A percentile compares a stretch with the other conserved stretches of the same genome.
Evolutionary conservation across 345 rosid genomes (phyloP).

Genomic region (Pugionium dolabratum): DNA sequence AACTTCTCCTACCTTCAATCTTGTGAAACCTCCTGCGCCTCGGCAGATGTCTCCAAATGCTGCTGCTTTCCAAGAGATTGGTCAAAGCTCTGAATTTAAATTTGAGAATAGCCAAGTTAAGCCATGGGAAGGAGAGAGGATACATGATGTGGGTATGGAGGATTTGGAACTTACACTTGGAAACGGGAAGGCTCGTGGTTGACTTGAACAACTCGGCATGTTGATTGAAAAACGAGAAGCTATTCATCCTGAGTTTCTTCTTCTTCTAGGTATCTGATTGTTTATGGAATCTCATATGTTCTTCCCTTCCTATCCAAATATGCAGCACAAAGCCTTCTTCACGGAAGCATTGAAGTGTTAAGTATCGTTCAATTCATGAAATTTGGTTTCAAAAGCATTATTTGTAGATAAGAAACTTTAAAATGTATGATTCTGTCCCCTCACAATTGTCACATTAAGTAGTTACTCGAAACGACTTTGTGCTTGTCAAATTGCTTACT

Average conservation of each 20-base stretch:
- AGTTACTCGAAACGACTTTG: constrained; percentile 34
- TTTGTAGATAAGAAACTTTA: constrained; percentile 56
- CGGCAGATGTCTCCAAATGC: constrained; percentile 44
- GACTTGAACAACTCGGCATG: constrained; percentile 15
- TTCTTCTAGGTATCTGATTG: constrained; percentile 21
- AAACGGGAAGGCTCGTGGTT: constrained; percentile 65
- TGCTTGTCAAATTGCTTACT: constrained; percentile 21
- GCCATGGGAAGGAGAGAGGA: constrained; percentile 99
- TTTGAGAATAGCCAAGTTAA: constrained; percentile 77
- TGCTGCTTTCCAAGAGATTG: constrained; percentile 55
- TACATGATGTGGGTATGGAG: constrained; percentile 89
- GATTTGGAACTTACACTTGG: constrained; percentile 98
- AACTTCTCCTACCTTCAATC: constrained; percentile 88
- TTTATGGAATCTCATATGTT: constrained; percentile 25
- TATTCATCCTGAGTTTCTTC: constrained; percentile 16
- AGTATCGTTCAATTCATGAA: neutral
- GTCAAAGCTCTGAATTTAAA: constrained; percentile 69
- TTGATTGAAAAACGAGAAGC: constrained; percentile 24
- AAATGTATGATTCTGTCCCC: constrained; percentile 34
- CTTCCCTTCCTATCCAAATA: constrained; percentile 17
- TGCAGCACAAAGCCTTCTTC: constrained; percentile 37
- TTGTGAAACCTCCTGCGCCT: constrained; percentile 58
- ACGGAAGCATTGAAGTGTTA: constrained; percentile 32
- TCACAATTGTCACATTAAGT: constrained; percentile 37
- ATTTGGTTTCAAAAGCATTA: constrained; percentile 28